Evolutionary conservation across 306 rosid genomes (phyloP).

Genomic region (Glycine tomentella): DNA sequence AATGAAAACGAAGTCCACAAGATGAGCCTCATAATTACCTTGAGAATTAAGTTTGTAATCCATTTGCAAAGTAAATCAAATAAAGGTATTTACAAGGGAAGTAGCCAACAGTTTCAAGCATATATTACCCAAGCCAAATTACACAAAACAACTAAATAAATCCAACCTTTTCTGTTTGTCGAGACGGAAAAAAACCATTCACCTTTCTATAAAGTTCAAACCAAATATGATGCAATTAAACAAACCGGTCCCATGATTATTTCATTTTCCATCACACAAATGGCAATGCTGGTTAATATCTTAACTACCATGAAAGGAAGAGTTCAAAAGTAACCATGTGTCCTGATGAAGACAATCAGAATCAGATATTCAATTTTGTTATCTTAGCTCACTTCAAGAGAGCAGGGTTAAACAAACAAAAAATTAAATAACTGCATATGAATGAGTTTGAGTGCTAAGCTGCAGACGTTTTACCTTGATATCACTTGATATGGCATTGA

Average conservation of each 20-base stretch:
- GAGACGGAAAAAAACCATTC: background rate
- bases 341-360: slow-evolving; percentile 35
- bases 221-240: slow-evolving; percentile 17
- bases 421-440: slow-evolving; percentile 33
- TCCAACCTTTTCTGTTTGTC: background rate
- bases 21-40: slow-evolving; percentile 3
- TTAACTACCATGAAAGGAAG: background rate
- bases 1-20: slow-evolving; percentile 5
- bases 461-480: slow-evolving; percentile 70
- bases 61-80: slow-evolving; percentile 35
- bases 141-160: slow-evolving; percentile 3
- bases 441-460: slow-evolving; percentile 15
- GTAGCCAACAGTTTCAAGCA: slow-evolving; percentile 9
- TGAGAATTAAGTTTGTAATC: slow-evolving; percentile 14
- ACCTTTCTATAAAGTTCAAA: slow-evolving; percentile 1
- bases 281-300: background rate
- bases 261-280: no score
- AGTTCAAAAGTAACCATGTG: slow-evolving; percentile 5
- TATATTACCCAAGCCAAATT: slow-evolving; percentile 16
- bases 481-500: slow-evolving; percentile 99
- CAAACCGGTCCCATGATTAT: background rate
- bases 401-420: slow-evolving; percentile 32
- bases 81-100: slow-evolving; percentile 25
- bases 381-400: slow-evolving; percentile 1
- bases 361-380: slow-evolving; percentile 25